These are phyloP conservation scores for Citrus medica DNA, from an alignment of 345 rosid genomes.

Conservation along the genomic window DNA sequence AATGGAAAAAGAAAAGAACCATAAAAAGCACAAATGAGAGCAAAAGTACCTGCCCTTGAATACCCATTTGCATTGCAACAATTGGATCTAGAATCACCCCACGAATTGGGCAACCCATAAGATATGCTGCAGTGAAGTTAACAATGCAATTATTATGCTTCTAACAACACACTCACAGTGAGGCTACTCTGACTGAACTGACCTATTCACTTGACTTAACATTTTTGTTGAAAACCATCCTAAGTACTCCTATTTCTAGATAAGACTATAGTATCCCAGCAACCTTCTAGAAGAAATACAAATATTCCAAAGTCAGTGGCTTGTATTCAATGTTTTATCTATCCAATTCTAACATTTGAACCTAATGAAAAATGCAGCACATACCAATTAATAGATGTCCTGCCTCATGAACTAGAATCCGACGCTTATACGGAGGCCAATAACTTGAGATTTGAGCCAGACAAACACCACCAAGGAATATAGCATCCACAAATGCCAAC, in stretches of 20 bases:
- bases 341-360: conserved; percentile 4
- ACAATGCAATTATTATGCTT: conserved; percentile 8
- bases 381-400: conserved; percentile 87
- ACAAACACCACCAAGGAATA: conserved; percentile 81
- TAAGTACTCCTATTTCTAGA: neutral
- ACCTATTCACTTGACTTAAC: neutral
- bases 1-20: neutral
- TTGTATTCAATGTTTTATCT: neutral
- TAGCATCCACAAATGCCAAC: conserved; percentile 64
- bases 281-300: neutral
- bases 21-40: neutral
- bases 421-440: conserved; percentile 88
- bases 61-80: conserved; percentile 88
- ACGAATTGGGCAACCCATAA: conserved; percentile 95
- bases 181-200: neutral
- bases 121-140: conserved; percentile 58
- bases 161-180: neutral
- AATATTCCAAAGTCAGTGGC: neutral
- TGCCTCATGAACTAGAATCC: conserved; percentile 93
- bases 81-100: conserved; percentile 92
- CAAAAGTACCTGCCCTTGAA: conserved; percentile 80
- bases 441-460: conserved; percentile 81
- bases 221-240: neutral
- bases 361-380: neutral
- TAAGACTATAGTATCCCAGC: neutral